Percentiles rank a stretch among this genome's conserved stretches.
phyloP scores from a whole-genome alignment of 305 asterid species.

The Rubia peregrina region DNA sequence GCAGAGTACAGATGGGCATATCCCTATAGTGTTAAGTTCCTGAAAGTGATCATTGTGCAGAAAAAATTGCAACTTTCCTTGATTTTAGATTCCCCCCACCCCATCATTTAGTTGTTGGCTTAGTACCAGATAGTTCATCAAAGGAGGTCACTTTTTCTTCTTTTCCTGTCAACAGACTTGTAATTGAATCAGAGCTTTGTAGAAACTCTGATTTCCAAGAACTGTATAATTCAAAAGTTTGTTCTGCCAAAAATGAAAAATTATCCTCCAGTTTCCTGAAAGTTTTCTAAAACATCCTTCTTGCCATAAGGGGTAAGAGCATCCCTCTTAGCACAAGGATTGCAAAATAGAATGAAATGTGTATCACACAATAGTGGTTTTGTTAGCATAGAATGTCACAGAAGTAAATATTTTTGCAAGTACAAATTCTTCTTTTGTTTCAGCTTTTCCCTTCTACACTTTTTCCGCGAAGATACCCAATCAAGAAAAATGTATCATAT shows the following conservation, averaged over 20 bases:
- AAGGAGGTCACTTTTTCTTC: neutral
- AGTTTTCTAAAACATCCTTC: too few relatives aligned
- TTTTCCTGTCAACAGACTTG: neutral
- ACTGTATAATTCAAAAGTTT: neutral
- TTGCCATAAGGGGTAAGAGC: too few relatives aligned
- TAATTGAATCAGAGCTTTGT: slow-evolving; percentile 5
- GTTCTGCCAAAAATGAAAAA: too few relatives aligned
- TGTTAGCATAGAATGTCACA: slow-evolving; percentile 3
- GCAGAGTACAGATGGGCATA: neutral
- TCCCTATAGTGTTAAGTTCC: neutral
- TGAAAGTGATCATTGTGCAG: slow-evolving; percentile 24
- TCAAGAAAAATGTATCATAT: slow-evolving; percentile 5
- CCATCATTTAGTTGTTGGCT: neutral
- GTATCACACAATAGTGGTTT: neutral
- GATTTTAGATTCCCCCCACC: neutral
- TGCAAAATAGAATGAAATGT: neutral
- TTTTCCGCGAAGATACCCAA: neutral
- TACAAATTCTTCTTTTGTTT: slow-evolving; percentile 9
- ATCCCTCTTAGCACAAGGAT: neutral
- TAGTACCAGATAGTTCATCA: slow-evolving; percentile 13
- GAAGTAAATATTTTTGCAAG: neutral
- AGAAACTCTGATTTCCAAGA: slow-evolving; percentile 2
- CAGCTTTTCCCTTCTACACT: neutral
- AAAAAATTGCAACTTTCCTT: slow-evolving; percentile 9
- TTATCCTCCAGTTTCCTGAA: too few relatives aligned